Evolutionary conservation across 331 rosid species (phyloP).

Genomic region (Rosa hybrid): DNA sequence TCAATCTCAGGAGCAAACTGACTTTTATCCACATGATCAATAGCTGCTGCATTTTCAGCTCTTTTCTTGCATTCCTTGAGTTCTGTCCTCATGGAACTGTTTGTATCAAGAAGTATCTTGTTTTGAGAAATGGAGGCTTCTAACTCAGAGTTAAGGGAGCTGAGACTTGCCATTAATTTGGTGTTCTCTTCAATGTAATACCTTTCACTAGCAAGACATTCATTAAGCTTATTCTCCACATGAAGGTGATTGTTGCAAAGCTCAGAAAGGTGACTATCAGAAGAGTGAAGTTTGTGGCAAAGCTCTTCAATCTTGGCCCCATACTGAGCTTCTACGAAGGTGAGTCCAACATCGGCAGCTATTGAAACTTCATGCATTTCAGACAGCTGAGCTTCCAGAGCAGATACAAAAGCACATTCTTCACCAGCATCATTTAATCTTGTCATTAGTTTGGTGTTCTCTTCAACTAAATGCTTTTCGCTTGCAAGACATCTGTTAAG

Average conservation of each 20-base stretch:
- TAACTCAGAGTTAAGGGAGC: conserved; percentile 57
- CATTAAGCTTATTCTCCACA: conserved; percentile 49
- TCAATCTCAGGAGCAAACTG: conserved; percentile 53
- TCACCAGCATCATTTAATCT: conserved; percentile 42
- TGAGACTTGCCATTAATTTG: conserved; percentile 51
- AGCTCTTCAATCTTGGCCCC: conserved; percentile 53
- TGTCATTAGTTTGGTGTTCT: conserved; percentile 30
- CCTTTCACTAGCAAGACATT: conserved; percentile 55
- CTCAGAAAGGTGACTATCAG: conserved; percentile 47
- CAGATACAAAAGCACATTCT: conserved; percentile 50
- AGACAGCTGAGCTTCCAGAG: conserved; percentile 58
- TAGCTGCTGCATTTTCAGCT: conserved; percentile 40
- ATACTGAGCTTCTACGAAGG: conserved; percentile 62
- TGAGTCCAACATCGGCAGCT: conserved; percentile 60
- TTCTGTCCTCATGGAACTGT: conserved; percentile 41
- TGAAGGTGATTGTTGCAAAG: conserved; percentile 52
- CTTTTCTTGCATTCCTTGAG: conserved; percentile 46
- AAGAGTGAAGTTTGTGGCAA: conserved; percentile 43
- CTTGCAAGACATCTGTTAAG: conserved; percentile 51
- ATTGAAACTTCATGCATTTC: conserved; percentile 68
- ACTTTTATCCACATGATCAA: conserved; percentile 32
- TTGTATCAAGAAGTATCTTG: conserved; percentile 52
- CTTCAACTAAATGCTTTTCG: conserved; percentile 61
- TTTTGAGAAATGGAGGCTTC: conserved; percentile 52
- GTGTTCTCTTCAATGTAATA: conserved; percentile 54